phyloP scores from a whole-genome alignment of 495 filamentous ascomycete genomes.

The Extremus antarcticus region DNA sequence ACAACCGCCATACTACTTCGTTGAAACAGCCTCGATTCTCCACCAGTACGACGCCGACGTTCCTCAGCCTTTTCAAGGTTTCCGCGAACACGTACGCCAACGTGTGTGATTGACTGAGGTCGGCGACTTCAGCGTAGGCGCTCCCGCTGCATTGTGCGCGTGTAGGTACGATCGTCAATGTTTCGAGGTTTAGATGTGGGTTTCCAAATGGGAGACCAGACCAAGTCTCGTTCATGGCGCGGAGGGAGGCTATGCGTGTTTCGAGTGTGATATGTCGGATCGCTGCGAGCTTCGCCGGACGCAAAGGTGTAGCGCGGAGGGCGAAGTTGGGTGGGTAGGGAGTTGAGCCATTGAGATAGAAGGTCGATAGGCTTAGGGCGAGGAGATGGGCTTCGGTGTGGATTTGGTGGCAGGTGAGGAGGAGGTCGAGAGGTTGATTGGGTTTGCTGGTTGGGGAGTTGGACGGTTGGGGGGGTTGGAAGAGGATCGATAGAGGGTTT shows the following conservation, averaged over 20 bases:
- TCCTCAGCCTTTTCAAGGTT: constrained; percentile 14
- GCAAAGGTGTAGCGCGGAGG: constrained; percentile 1
- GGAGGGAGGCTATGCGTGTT: constrained; percentile 14
- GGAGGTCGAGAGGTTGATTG: constrained; percentile 6
- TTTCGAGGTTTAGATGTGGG: constrained; percentile 8
- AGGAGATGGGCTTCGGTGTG: constrained; percentile 58
- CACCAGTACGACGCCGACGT: constrained; percentile 17
- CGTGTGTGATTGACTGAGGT: constrained; percentile 19
- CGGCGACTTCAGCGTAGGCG: constrained; percentile 18
- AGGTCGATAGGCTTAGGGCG: constrained; percentile 14
- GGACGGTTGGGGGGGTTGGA: background rate
- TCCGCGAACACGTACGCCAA: constrained; percentile 20
- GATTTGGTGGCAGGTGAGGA: constrained; percentile 80
- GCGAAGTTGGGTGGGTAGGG: constrained; percentile 4
- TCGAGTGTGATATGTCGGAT: constrained; percentile 16
- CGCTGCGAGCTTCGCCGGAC: constrained; percentile 1
- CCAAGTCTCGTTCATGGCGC: constrained; percentile 21
- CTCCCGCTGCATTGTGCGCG: constrained; percentile 8
- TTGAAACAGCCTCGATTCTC: constrained; percentile 16
- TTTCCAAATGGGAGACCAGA: constrained; percentile 16
- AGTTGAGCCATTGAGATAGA: constrained; percentile 8
- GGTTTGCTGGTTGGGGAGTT: background rate
- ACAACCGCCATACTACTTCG: constrained; percentile 10
- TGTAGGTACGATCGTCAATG: constrained; percentile 15
- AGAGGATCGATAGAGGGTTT: background rate